Base-by-base conservation (phyloP, 2,329 filamentous ascomycete species). In the Paramyrothecium sp. region DNA sequence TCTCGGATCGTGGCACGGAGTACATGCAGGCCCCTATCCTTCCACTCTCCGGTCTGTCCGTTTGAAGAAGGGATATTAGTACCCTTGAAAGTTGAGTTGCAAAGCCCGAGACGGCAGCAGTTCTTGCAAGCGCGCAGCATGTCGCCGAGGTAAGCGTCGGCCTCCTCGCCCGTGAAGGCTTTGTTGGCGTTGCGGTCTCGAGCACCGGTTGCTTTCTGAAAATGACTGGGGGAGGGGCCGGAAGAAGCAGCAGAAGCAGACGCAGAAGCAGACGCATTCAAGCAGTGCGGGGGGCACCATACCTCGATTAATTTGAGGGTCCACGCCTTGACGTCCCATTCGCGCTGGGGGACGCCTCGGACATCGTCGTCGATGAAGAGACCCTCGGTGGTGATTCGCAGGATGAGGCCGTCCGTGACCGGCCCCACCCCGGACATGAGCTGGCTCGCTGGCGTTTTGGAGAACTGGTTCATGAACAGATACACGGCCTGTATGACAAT, bases 311-410 rank as follows among this genome's bases (percentile, higher is more conserved):
- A 79, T 77, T 96, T 97, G 75, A 99, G 84, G 48, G 92, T 97
- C 95, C 95, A 98, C 23, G 94, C 93, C 75, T 98, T 98, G 69
- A 98, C 87, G 72, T 99, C 95, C 95, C 95, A 99, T 76, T 99
- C 95, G 58, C 95, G 87, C 75, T 98, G 92, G n/a, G 91, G 88
- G 17, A 97, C 91, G 60, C 88, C 87, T 49, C 93, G 88, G 54
- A 97, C 85, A 72, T 98, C 95, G 72, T 99, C 95, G 71, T 99
- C 95, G 69, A 99, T 95, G 75, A 98, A 98, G 55, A 98, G 82
- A 19, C 95, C 95, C 72, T 97, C 94, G 2, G 92, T 96, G 12
- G 91, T 94, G 68, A 98, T 95, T 54, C 91, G 90, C 60, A 99
- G 82, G 60, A 98, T 90, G 50, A 99, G 81, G 1, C 95, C 95